A percentile compares a stretch with the other conserved stretches of the same genome.
Conservation (phyloP, 768 basidiomycete genomes). For the Pholiota molesta region DNA sequence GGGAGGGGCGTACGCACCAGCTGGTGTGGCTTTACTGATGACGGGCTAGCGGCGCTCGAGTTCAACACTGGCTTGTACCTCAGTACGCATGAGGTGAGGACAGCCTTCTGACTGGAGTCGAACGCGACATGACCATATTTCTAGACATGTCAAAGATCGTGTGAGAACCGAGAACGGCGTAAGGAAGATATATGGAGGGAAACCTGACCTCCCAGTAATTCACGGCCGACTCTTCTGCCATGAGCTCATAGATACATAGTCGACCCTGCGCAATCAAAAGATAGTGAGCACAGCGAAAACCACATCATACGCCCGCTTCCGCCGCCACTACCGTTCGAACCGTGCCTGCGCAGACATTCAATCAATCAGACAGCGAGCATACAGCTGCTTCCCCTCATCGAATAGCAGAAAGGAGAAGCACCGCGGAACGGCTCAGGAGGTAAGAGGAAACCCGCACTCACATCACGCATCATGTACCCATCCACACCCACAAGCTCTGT, state of each 20-base stretch:
- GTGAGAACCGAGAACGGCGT: neutral
- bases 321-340: neutral
- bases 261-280: constrained; percentile 57
- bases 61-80: constrained; percentile 74
- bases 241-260: constrained; percentile 95
- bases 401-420: neutral
- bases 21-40: constrained; percentile 23
- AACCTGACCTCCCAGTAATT: constrained; percentile 91
- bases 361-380: neutral
- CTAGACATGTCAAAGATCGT: constrained; percentile 36
- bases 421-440: neutral
- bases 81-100: constrained; percentile 88
- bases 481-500: constrained; percentile 88
- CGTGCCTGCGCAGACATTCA: neutral
- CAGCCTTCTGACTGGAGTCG: constrained; percentile 90
- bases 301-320: neutral
- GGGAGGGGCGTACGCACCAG: constrained; percentile 14
- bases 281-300: constrained; percentile 4
- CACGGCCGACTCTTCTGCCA: constrained; percentile 96
- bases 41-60: constrained; percentile 34
- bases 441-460: constrained; percentile 33
- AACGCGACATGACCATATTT: constrained; percentile 96
- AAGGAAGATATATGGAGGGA: neutral
- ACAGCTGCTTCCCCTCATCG: neutral
- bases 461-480: constrained; percentile 86